Evolutionary conservation across 805 yeast genomes (phyloP).

Genomic region (Saturnispora sekii): DNA sequence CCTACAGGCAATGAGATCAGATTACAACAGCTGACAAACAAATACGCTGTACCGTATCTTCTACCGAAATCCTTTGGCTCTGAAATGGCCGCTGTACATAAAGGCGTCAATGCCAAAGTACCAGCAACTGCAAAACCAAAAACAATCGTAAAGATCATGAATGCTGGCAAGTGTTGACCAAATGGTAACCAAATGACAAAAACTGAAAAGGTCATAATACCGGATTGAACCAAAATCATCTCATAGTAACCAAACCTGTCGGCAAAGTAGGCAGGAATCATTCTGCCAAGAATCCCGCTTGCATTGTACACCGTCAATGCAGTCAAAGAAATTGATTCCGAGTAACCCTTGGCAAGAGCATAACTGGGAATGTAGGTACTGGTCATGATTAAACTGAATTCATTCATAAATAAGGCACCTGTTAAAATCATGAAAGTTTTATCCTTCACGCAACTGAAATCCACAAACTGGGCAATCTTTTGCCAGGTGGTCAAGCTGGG

Average conservation of each 20-base stretch:
- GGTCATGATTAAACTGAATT: constrained; percentile 42
- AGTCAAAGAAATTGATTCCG: constrained; percentile 31
- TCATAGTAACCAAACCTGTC: constrained; percentile 39
- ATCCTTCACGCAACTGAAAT: constrained; percentile 34
- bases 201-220: constrained; percentile 34
- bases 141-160: constrained; percentile 43
- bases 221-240: constrained; percentile 29
- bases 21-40: constrained; percentile 33
- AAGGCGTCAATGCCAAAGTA: constrained; percentile 56
- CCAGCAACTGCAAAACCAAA: constrained; percentile 41
- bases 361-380: constrained; percentile 50
- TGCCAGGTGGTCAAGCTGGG: constrained; percentile 1
- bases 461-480: constrained; percentile 25
- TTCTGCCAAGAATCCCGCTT: constrained; percentile 36
- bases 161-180: constrained; percentile 33
- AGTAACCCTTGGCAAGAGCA: constrained; percentile 40
- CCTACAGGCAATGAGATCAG: constrained; percentile 42
- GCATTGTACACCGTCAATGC: constrained; percentile 38
- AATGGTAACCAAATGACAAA: constrained; percentile 56
- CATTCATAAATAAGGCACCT: constrained; percentile 36
- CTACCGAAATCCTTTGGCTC: constrained; percentile 58
- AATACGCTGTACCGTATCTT: constrained; percentile 61
- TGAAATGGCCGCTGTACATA: constrained; percentile 59
- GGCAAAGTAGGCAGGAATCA: constrained; percentile 35
- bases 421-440: constrained; percentile 31